Base-by-base conservation (phyloP, 176 grass and related monocot genomes). In the Carex pumila region DNA sequence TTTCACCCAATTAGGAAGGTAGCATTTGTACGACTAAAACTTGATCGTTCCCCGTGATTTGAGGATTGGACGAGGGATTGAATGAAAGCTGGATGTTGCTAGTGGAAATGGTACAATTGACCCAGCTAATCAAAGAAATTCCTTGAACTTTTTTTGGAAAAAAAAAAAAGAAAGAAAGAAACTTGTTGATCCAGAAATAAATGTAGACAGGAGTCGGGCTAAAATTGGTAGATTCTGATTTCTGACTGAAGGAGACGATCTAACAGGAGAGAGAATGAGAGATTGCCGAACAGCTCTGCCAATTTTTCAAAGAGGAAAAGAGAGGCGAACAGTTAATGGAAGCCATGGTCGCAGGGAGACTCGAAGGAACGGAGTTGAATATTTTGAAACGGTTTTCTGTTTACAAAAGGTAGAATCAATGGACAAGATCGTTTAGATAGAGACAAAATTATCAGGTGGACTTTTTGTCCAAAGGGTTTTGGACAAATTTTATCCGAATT, bases 111-210 rank as follows among this genome's bases (percentile, higher is more conserved):
- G 50, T 56, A 77, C 3, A 32, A 77, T 77, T 77, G 72, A 77
- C 22, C 71, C 11, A 76, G 39, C 41, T 25, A 75, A 52, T 75
- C 49, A 5, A 77, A 77, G 50, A 54, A 77, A 56, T 17, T 32
- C 21, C 50, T 56, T 77, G 49, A 77, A 77, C 22, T 77, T 77
- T 15, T 77, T 77, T 56, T 77, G 50, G 50, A 32, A 77, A 65
- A 82, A 34, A 2, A 9, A 81, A 15, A 5, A 41, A 25, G 25
- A 25, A 25, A 25, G 25, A 25, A 81, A 29, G 12, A 41, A 82
- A 81, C 57, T 39, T 49, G 49, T 55, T 64, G 55, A 64, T 61
- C 55, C 1, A 41, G 36, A 56, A 59, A 59, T 29, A 62, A 61
- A 80, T 55, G 4, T 45, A 55, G 72, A 29, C n/a, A 50, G 45